Percentiles rank a stretch among this genome's conserved stretches.
phyloP scores from a whole-genome alignment of 345 rosid genomes.

The Citrus medica region DNA sequence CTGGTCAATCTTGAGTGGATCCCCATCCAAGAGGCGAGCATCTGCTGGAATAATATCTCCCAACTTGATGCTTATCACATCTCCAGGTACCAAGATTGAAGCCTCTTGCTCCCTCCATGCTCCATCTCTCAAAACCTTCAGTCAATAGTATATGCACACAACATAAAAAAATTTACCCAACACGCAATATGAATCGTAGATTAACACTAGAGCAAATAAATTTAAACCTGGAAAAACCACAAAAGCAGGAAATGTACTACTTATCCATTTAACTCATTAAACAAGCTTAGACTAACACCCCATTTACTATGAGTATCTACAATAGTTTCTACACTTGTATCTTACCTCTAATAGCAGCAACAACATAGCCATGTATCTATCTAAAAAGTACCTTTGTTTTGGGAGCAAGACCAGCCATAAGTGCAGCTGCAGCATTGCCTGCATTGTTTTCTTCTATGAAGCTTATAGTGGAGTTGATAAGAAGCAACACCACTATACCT shows the following conservation, averaged over 20 bases:
- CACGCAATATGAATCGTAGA: not conserved
- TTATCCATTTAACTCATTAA: not conserved
- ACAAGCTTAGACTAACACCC: not conserved
- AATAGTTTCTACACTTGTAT: not conserved
- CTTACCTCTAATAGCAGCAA: not conserved
- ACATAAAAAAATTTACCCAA: not conserved
- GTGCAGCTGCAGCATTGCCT: conserved; percentile 89
- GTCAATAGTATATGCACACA: not conserved
- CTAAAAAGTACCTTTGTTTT: conserved; percentile 55
- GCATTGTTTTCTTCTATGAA: conserved; percentile 84
- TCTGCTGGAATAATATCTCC: conserved; percentile 88
- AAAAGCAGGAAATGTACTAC: not conserved
- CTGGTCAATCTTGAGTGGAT: conserved; percentile 76
- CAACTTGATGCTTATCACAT: conserved; percentile 68
- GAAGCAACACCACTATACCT: conserved; percentile 62
- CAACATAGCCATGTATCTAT: not conserved
- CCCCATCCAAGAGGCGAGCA: conserved; percentile 83
- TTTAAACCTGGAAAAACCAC: not conserved
- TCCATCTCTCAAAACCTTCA: conserved; percentile 71
- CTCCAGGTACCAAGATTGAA: conserved; percentile 72
- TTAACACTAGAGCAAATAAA: not conserved
- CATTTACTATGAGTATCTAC: not conserved
- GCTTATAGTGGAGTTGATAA: conserved; percentile 79
- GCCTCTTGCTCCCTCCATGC: conserved; percentile 81
- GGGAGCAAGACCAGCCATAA: conserved; percentile 72